Conservation (phyloP, 371 early-diverging fungal species). For the Batrachochytrium dendrobatidis region DNA sequence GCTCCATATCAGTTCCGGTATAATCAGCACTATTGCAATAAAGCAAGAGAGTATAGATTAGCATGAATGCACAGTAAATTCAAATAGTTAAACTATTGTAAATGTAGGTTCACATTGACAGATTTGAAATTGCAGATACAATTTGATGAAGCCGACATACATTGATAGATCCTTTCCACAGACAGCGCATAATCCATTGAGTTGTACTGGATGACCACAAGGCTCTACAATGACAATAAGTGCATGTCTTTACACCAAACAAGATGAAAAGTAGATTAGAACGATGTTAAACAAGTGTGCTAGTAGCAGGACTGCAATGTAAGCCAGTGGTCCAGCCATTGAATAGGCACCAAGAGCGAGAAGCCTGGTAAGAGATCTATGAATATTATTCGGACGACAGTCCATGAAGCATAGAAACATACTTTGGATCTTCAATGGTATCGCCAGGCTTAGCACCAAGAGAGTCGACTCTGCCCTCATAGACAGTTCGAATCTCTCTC, state of each 20-base stretch:
- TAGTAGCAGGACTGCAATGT: background rate
- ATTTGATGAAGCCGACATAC: conserved; percentile 19
- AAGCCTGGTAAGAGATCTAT: background rate
- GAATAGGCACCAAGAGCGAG: background rate
- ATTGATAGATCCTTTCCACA: conserved; percentile 64
- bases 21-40: conserved; percentile 17
- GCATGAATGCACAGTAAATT: background rate
- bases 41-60: conserved; percentile 1
- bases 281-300: background rate
- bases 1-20: conserved; percentile 30
- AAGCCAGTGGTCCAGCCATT: background rate
- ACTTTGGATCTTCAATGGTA: background rate
- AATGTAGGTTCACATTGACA: background rate
- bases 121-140: background rate
- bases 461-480: background rate
- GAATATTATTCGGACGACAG: background rate
- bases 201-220: conserved; percentile 74
- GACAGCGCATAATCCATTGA: conserved; percentile 71
- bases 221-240: conserved; percentile 11
- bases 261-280: background rate
- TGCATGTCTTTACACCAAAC: background rate
- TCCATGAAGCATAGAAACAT: background rate
- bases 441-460: background rate
- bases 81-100: background rate
- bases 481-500: background rate